Base-by-base conservation (phyloP, 2,329 filamentous ascomycete genomes). In the Cladosporium austrohemisphaericum region DNA sequence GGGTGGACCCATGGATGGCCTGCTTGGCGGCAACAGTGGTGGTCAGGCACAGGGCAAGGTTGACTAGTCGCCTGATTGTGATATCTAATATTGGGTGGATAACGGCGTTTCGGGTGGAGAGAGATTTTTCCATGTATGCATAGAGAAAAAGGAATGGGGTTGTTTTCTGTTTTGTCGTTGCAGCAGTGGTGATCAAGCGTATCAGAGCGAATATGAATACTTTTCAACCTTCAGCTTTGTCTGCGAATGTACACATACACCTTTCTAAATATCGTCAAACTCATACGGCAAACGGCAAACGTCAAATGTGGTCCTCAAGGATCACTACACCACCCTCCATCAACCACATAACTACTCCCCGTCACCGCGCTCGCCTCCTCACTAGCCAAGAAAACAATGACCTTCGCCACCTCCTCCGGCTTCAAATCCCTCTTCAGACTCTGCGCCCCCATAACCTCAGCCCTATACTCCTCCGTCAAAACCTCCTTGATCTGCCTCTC, bases 1-100 rank as follows among this genome's bases (percentile, higher is more conserved):
- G 32, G 76, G 77, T 14, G 76, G 77, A 2, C 80, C 83, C 53
- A 87, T 86, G 71, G 82, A 86, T 56, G 83, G 84, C 1, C 65
- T 88, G 16, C 65, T 88, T 41, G 76, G 74, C 3, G 80, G 80
- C 6, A 64, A 80, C 76, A 71, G 48, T 5, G 60, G 57, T 13
- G 40, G 14, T n/a, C 35, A 41, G 49, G 53, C 38, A 33, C 52
- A 56, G 40, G 59, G 56, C 20, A 64, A 64, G 55, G 60, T 60
- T 50, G 61, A 64, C 44, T 58, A 51, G 44, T 26, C 25, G 25
- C 11, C 44, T 14, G 43, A 14, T 37, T 38, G 19, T 19, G 29
- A 38, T 20, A 47, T 47, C 44, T 47, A 47, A 47, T 47, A 47
- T 31, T 47, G 44, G 44, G 33, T 38, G 33, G 8, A 37, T 38